Evolutionary conservation across 179 eudicot genomes (phyloP).

Genomic region (Beta macrorhiza): DNA sequence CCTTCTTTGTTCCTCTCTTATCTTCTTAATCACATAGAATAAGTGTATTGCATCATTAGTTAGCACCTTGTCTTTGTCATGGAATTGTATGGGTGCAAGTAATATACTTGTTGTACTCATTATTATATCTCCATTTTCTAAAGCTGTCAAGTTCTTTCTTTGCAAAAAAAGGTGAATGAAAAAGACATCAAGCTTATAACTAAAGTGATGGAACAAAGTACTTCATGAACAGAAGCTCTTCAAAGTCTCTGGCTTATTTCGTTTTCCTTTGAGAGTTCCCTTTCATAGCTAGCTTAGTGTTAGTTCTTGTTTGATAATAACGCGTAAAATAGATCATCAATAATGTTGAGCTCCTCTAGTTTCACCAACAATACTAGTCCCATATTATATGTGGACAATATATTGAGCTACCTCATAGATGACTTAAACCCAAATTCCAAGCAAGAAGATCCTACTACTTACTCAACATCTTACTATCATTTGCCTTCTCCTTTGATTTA

Average conservation of each 20-base stretch:
- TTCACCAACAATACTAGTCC: slow-evolving; percentile 20
- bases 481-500: slow-evolving; percentile 32
- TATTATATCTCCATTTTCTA: slow-evolving; percentile 15
- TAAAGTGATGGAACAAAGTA: not conserved
- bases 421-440: slow-evolving; percentile 23
- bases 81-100: not conserved
- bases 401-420: slow-evolving; percentile 18
- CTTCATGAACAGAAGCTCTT: not conserved
- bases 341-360: slow-evolving; percentile 29
- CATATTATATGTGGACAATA: slow-evolving; percentile 28
- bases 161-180: slow-evolving; percentile 25
- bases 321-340: slow-evolving; percentile 12
- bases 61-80: slow-evolving; percentile 18
- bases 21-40: slow-evolving; percentile 8
- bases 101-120: not conserved
- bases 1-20: not conserved
- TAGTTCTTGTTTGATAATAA: slow-evolving; percentile 24
- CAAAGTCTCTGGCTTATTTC: not conserved
- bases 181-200: slow-evolving; percentile 16
- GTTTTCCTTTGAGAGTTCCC: slow-evolving; percentile 23
- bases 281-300: slow-evolving; percentile 10
- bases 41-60: not conserved
- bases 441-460: slow-evolving; percentile 6
- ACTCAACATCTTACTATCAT: slow-evolving; percentile 19
- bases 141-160: slow-evolving; percentile 21